Conservation (phyloP, 305 asterid species). For the Solanum hybrid region DNA sequence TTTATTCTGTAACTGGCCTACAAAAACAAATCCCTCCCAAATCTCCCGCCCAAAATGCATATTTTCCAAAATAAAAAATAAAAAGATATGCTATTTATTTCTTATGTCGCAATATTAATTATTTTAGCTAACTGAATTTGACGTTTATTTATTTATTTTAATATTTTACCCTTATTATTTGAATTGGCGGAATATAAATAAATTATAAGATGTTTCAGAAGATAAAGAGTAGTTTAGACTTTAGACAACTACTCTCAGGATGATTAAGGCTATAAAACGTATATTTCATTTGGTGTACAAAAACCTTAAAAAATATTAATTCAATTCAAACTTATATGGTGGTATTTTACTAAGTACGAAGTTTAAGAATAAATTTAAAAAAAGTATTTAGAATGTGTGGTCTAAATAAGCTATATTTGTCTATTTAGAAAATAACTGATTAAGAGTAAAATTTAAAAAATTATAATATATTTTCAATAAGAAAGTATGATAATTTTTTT, state of each 20-base stretch:
- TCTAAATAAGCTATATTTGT: neutral
- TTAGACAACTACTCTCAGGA: neutral
- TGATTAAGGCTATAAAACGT: neutral
- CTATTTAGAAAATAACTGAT: neutral
- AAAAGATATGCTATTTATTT: neutral
- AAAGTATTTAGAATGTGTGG: neutral
- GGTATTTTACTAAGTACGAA: too few species aligned
- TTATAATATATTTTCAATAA: too few species aligned
- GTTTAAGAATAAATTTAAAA: too few species aligned
- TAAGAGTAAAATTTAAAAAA: neutral
- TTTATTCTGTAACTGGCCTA: neutral
- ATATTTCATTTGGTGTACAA: neutral
- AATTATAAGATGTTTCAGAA: neutral
- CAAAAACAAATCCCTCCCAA: neutral
- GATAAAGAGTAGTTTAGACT: neutral
- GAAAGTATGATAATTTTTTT: neutral
- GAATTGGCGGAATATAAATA: too few species aligned
- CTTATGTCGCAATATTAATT: too few species aligned
- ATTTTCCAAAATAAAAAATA: neutral
- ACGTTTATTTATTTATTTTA: neutral
- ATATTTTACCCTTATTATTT: too few species aligned
- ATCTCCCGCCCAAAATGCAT: neutral
- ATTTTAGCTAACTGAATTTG: neutral
- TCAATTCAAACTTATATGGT: neutral
- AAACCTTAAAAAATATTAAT: neutral